Conservation (phyloP, 371 early-diverging fungal species). For the Zancudomyces culisetae region DNA sequence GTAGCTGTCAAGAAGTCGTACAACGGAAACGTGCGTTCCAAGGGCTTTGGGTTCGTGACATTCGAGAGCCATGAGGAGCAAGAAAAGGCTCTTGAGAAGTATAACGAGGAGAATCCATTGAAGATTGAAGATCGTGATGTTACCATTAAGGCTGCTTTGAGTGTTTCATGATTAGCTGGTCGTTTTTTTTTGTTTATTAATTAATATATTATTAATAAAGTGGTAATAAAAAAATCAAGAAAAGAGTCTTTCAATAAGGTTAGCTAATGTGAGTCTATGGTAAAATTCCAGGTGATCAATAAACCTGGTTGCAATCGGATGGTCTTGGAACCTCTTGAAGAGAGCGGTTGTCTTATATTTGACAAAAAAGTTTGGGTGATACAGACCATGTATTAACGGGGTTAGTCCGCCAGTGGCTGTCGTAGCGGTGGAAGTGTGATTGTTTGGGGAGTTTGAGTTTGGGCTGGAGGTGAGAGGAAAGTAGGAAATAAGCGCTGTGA, state of each 20-base stretch:
- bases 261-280: constrained; percentile 22
- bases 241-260: constrained; percentile 14
- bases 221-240: background rate
- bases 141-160: constrained; percentile 53
- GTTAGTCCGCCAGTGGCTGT: constrained; percentile 66
- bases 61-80: constrained; percentile 59
- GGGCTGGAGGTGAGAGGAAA: too few species aligned
- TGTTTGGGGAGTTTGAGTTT: too few species aligned
- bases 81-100: constrained; percentile 38
- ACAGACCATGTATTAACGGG: constrained; percentile 62
- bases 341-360: constrained; percentile 41
- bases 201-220: background rate
- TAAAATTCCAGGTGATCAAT: constrained; percentile 21
- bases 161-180: constrained; percentile 10
- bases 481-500: constrained; percentile 60
- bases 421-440: too few species aligned
- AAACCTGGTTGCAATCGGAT: constrained; percentile 25
- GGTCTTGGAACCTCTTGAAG: constrained; percentile 38
- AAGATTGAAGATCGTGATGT: constrained; percentile 22
- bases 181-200: background rate
- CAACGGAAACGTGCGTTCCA: constrained; percentile 35
- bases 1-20: constrained; percentile 36
- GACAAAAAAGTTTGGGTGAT: constrained; percentile 43
- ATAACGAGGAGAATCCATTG: constrained; percentile 10
- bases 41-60: constrained; percentile 87